phyloP scores from a whole-genome alignment of 768 basidiomycete species.

The Amanita subjunquillea region DNA sequence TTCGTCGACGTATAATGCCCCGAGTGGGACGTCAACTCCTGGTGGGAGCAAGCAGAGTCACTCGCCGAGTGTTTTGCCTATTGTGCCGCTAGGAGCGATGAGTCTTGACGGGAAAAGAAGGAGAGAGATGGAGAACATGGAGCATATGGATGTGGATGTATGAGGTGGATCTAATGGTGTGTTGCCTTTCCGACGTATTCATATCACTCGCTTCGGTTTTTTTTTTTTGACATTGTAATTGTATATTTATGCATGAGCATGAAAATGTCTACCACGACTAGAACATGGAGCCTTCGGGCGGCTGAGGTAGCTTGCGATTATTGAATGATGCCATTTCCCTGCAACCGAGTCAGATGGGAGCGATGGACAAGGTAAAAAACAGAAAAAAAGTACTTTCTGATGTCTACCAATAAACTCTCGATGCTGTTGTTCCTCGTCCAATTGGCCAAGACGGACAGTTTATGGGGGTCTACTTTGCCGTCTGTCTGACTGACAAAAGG shows the following conservation, averaged over 20 bases:
- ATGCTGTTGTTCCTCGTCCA: slow-evolving; percentile 77
- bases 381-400: slow-evolving; percentile 59
- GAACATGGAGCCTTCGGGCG: slow-evolving; percentile 77
- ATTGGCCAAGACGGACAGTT: slow-evolving; percentile 58
- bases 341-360: background rate
- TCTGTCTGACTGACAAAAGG: slow-evolving; percentile 75
- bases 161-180: background rate
- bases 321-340: slow-evolving; percentile 93
- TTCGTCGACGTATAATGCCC: slow-evolving; percentile 10
- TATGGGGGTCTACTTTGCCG: slow-evolving; percentile 70
- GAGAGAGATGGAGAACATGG: slow-evolving; percentile 10
- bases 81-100: slow-evolving; percentile 19
- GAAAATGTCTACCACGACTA: slow-evolving; percentile 13
- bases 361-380: background rate
- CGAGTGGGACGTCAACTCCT: slow-evolving; percentile 26
- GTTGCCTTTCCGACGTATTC: background rate
- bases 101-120: slow-evolving; percentile 17
- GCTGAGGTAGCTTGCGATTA: slow-evolving; percentile 93
- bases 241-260: background rate
- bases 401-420: slow-evolving; percentile 87
- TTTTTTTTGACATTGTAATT: background rate
- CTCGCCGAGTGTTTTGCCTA: slow-evolving; percentile 10
- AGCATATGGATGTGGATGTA: slow-evolving; percentile 20
- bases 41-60: slow-evolving; percentile 10
- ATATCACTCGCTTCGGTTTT: background rate